Base-by-base conservation (phyloP, 352 stramenopile genomes). In the Pythium dissotocum region DNA sequence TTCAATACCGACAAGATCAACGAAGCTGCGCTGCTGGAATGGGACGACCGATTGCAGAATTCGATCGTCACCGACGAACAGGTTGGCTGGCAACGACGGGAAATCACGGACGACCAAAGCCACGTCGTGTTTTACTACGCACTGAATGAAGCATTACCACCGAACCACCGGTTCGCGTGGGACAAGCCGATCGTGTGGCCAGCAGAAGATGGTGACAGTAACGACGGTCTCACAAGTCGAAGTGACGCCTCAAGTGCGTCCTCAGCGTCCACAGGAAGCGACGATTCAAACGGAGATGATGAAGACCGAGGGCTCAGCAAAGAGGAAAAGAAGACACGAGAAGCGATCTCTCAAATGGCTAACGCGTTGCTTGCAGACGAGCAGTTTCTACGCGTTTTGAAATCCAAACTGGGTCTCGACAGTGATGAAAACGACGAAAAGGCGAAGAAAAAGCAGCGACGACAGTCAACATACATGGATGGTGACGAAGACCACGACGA, bases 111-210 rank as follows among this genome's bases (percentile, higher is more conserved):
- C 8, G 83, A 91, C 35, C 61, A 70, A 24, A 79, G 70, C 51
- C 66, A 72, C 6, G 83, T 93, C 26, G 68, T 86, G 36, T 94
- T 94, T 58, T 94, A 89, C 67, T 74, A 84, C 67, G 78, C 82
- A 6, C 60, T 85, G 9, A 91, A 94, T 67, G 54, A 75, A 24
- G 75, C 68, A 21, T 46, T 91, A 35, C 79, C 78, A 2, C 62
- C 67, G 2, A 40, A 57, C 26, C 76, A 78, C 14, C 79, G 82
- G 21, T 89, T 80, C 38, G 21, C 67, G 4, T 94, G 86, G 83
- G 62, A 81, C 4, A 77, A 75, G 35, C 83, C 86, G 59, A 52
- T 88, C 72, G 79, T 61, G 65, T 53, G 65, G 71, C 35, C 64
- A 53, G 8, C 69, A 62, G n/a, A 55, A n/a, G 65, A 70, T 4